A percentile compares a stretch with the other conserved stretches of the same genome.
These are phyloP conservation scores for Populus davidiana DNA, from an alignment of 345 rosid genomes.

Conservation along the genomic window DNA sequence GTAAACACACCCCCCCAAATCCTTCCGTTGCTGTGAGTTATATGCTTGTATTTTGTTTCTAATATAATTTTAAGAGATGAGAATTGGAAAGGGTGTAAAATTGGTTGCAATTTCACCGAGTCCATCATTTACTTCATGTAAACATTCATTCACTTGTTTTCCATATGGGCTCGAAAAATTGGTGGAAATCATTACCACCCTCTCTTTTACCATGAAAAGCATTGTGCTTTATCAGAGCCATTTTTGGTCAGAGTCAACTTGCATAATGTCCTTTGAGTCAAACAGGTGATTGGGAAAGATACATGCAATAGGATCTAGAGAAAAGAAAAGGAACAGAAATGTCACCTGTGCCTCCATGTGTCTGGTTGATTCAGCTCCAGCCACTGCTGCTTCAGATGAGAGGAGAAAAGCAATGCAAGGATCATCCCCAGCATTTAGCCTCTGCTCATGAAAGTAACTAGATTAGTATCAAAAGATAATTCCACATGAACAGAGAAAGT, in stretches of 20 bases:
- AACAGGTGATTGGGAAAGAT: not conserved
- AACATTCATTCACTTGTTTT: not conserved
- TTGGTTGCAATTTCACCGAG: not conserved
- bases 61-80: not conserved
- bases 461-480: conserved; percentile 1
- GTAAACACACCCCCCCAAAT: not conserved
- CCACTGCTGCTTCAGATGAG: conserved; percentile 77
- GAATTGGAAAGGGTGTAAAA: not conserved
- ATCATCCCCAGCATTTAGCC: conserved; percentile 67
- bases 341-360: conserved; percentile 89
- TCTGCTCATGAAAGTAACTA: conserved; percentile 41
- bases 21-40: not conserved
- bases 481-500: not conserved
- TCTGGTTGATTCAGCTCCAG: conserved; percentile 87
- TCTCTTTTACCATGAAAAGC: not conserved
- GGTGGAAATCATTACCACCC: not conserved
- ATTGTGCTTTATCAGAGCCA: not conserved
- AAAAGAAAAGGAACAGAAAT: not conserved
- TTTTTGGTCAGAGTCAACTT: not conserved
- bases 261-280: not conserved
- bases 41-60: not conserved
- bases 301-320: not conserved
- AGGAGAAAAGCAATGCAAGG: conserved; percentile 62
- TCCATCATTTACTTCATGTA: not conserved
- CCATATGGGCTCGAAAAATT: not conserved